A percentile compares a stretch with the other conserved stretches of the same genome.
These are phyloP conservation scores for Fusarium piperis DNA, from an alignment of 2,329 filamentous ascomycete species.

Conservation along the genomic window DNA sequence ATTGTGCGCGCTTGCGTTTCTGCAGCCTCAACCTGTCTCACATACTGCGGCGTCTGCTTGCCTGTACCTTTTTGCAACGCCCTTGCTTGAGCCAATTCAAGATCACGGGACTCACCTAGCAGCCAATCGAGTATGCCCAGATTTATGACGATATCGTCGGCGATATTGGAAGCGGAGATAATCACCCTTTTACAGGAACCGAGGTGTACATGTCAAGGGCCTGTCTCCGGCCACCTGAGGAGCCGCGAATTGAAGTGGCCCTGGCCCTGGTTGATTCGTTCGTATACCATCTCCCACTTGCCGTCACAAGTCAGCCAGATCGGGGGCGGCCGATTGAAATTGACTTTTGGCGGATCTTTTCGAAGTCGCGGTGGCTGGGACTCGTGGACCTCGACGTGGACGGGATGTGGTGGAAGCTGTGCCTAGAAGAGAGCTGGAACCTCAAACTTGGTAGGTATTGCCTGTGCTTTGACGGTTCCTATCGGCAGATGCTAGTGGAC, in stretches of 20 bases:
- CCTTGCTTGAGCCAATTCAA: constrained; percentile 12
- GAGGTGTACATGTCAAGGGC: neutral
- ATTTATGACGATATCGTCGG: neutral
- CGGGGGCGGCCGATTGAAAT: constrained; percentile 27
- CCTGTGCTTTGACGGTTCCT: neutral
- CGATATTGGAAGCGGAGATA: neutral
- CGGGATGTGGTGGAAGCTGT: neutral
- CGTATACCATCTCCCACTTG: neutral
- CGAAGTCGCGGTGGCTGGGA: constrained; percentile 14
- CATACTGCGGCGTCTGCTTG: constrained; percentile 5
- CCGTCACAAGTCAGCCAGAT: neutral
- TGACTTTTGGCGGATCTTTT: constrained; percentile 21
- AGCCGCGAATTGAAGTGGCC: neutral
- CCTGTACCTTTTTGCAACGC: neutral
- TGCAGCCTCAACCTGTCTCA: constrained; percentile 17
- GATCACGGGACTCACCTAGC: neutral
- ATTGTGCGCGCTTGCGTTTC: constrained; percentile 21
- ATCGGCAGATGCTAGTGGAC: neutral
- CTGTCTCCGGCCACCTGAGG: neutral
- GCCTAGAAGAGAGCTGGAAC: neutral
- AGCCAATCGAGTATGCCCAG: neutral
- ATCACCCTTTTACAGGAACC: neutral
- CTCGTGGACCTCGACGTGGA: neutral
- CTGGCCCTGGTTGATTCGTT: neutral
- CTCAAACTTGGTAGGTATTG: neutral